These are phyloP conservation scores for Dovyalis caffra DNA, from an alignment of 345 rosid species.

Conservation along the genomic window DNA sequence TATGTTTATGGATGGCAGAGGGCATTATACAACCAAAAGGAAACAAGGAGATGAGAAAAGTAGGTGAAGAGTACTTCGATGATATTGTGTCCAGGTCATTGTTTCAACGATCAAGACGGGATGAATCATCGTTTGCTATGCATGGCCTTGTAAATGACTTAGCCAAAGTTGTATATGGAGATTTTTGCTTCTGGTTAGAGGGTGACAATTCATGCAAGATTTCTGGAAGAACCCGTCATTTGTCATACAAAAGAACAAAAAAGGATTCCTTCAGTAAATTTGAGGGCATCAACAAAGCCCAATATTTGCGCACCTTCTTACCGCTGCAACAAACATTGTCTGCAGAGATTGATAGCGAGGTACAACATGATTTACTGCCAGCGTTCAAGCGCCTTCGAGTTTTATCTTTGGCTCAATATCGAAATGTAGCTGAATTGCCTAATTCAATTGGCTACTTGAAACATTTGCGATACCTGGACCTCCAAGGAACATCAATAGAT, in stretches of 20 bases:
- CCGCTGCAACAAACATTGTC: no score
- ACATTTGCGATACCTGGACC: background rate
- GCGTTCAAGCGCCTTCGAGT: background rate
- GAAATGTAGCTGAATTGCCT: background rate
- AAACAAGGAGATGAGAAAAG: slow-evolving; percentile 5
- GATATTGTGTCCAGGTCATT: slow-evolving; percentile 23
- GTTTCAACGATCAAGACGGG: background rate
- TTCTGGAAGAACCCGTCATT: background rate
- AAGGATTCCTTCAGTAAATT: background rate
- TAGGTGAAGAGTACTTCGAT: slow-evolving; percentile 11
- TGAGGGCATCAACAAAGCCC: background rate
- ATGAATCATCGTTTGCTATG: background rate
- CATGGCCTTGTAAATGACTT: slow-evolving; percentile 18
- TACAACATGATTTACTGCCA: no score
- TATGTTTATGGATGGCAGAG: slow-evolving; percentile 26
- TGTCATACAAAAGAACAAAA: background rate
- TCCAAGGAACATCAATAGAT: background rate
- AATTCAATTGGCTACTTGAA: background rate
- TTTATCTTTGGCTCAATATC: background rate
- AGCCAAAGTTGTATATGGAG: slow-evolving; percentile 17
- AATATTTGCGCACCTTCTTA: background rate
- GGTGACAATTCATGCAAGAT: background rate
- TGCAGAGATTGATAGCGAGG: background rate
- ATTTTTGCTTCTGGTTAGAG: background rate
- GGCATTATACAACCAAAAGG: slow-evolving; percentile 12